Percentiles rank a stretch among this genome's conserved stretches.
Evolutionary conservation across 2,329 filamentous ascomycete species (phyloP).

Genomic region (Fusarium nurragi): DNA sequence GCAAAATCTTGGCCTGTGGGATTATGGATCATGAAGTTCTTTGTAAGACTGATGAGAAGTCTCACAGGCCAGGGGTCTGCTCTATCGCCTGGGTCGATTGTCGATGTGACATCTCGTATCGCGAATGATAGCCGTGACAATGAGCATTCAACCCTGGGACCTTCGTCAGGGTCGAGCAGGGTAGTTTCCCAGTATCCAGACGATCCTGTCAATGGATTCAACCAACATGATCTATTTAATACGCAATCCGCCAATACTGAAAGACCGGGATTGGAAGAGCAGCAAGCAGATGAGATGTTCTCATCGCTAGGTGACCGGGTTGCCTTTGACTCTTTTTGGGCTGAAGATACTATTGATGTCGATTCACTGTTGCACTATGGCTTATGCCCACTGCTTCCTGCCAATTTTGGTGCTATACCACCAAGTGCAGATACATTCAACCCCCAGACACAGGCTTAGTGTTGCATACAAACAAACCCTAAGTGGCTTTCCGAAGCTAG

Average conservation of each 20-base stretch:
- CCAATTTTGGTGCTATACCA: slow-evolving; percentile 6
- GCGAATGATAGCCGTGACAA: neutral
- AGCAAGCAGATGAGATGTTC: slow-evolving; percentile 1
- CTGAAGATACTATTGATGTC: slow-evolving; percentile 18
- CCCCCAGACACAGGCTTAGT: neutral
- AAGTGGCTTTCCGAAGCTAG: too few species aligned
- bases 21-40: slow-evolving; percentile 32
- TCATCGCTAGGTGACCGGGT: neutral
- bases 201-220: neutral
- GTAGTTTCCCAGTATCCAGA: rapidly evolving
- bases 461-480: rapidly evolving
- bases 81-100: slow-evolving; percentile 7
- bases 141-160: neutral
- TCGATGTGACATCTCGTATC: slow-evolving; percentile 20
- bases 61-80: slow-evolving; percentile 26
- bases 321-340: slow-evolving; percentile 13
- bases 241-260: neutral
- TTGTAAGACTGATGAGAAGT: slow-evolving; percentile 29
- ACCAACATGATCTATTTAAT: neutral
- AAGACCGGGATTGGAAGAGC: neutral
- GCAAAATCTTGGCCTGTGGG: slow-evolving; percentile 35
- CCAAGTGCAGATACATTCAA: neutral
- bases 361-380: slow-evolving; percentile 27
- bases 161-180: rapidly evolving
- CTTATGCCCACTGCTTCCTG: slow-evolving; percentile 14